Conservation (phyloP, 169 alveolate species). For the Eimeria falciformis region DNA sequence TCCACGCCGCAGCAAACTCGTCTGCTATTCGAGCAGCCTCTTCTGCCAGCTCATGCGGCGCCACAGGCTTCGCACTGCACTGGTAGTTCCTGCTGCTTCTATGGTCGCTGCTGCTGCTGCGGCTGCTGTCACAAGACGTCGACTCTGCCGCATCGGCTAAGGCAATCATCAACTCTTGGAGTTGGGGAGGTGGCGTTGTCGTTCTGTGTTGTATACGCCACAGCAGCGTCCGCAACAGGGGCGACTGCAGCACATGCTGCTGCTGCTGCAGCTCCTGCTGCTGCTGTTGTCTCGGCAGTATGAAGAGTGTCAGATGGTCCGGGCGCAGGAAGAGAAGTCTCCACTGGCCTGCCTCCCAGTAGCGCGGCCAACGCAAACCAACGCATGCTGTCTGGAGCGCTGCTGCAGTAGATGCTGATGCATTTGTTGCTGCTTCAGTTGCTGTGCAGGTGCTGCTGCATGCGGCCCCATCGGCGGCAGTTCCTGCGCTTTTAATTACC, state of each 20-base stretch:
- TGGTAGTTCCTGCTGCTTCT: slow-evolving; percentile 28
- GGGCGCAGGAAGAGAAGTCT: slow-evolving; percentile 10
- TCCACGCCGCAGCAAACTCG: slow-evolving; percentile 58
- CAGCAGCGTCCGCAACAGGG: slow-evolving; percentile 50
- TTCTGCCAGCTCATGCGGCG: slow-evolving; percentile 52
- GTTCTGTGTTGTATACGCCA: background rate
- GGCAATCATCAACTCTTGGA: slow-evolving; percentile 19
- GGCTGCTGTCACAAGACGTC: background rate
- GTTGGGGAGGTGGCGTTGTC: background rate
- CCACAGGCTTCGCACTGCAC: background rate
- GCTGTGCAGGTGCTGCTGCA: background rate
- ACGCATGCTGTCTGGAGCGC: background rate
- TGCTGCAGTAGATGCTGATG: slow-evolving; percentile 27
- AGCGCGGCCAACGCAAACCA: background rate
- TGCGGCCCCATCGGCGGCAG: background rate
- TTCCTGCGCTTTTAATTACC: background rate
- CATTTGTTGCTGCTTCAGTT: slow-evolving; percentile 22
- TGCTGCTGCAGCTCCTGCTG: slow-evolving; percentile 47
- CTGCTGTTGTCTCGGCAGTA: slow-evolving; percentile 39
- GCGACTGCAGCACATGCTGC: slow-evolving; percentile 27
- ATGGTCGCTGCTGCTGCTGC: slow-evolving; percentile 36
- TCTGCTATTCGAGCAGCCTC: slow-evolving; percentile 50
- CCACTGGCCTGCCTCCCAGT: slow-evolving; percentile 61
- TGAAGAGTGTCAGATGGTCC: slow-evolving; percentile 6
- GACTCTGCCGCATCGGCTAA: slow-evolving; percentile 18